These are phyloP conservation scores for Daedaleopsis sinensis DNA, from an alignment of 768 basidiomycete species.

Conservation along the genomic window DNA sequence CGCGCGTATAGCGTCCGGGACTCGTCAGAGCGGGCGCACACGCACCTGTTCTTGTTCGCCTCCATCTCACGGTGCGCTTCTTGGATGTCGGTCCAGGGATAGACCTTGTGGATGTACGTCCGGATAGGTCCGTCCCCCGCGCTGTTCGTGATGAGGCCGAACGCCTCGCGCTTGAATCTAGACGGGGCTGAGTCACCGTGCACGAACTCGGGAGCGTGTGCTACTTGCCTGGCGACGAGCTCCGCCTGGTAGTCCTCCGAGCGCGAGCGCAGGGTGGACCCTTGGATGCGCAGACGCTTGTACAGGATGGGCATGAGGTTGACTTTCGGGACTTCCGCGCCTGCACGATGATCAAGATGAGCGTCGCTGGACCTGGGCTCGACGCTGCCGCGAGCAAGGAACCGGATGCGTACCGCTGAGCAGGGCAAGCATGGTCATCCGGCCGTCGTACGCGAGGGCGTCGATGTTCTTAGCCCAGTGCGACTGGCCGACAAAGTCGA, in stretches of 20 bases:
- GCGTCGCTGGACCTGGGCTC: not conserved
- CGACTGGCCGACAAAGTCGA: slow-evolving; percentile 81
- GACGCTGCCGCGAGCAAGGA: no score
- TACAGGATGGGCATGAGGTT: slow-evolving; percentile 70
- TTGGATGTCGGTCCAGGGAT: slow-evolving; percentile 77
- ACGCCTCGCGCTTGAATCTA: slow-evolving; percentile 58
- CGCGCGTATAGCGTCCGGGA: not conserved
- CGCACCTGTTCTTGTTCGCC: slow-evolving; percentile 58
- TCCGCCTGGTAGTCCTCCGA: slow-evolving; percentile 76
- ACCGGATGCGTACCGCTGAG: slow-evolving; percentile 57
- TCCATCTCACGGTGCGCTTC: slow-evolving; percentile 87
- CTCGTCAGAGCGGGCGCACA: not conserved
- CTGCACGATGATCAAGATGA: slow-evolving; percentile 37
- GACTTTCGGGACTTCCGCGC: slow-evolving; percentile 50
- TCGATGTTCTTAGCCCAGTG: slow-evolving; percentile 79
- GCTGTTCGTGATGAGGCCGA: slow-evolving; percentile 60
- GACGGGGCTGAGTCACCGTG: slow-evolving; percentile 8
- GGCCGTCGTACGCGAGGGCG: slow-evolving; percentile 68
- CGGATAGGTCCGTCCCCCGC: slow-evolving; percentile 63
- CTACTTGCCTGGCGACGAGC: slow-evolving; percentile 55
- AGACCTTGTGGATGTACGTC: slow-evolving; percentile 83
- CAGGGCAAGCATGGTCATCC: slow-evolving; percentile 69
- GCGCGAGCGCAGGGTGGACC: slow-evolving; percentile 83
- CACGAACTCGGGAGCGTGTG: not conserved
- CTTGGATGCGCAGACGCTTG: slow-evolving; percentile 88